Evolutionary conservation across 768 basidiomycete genomes (phyloP), one percentile per base, ranked within the genome.

Genomic region (Psilocybe azurescens): DNA sequence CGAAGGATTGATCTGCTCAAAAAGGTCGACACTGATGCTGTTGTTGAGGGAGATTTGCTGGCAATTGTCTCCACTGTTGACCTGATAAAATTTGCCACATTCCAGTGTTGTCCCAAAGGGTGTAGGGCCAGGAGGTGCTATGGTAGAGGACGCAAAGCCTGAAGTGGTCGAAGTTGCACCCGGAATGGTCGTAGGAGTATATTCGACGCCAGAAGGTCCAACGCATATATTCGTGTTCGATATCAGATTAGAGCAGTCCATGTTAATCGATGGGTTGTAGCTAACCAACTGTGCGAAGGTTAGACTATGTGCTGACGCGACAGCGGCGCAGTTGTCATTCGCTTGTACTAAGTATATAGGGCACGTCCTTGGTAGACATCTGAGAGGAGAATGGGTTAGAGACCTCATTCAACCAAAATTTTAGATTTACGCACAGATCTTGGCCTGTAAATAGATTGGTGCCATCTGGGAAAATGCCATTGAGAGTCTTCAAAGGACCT

Each of bases 321-420:
- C 48, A 50, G 48, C 28, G 28, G 48, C 48, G 9, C 48, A 50
- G 48, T 50, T 50, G 48, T 50, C 48, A 29, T 50, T 50, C 8
- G 48, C 18, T 18, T 50, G 48, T 50, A 50, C 48, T 9, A 50
- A 18, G 20, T 50, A 50, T n/a, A 50, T 50, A 29, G 48, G 48
- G 20, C 48, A 50, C 48, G 48, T 50, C 48, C 48, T 50, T 18
- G 48, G 48, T 29, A 50, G 48, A 29, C 48, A 50, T 18, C 48
- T 50, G 4, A 38, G 36, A 5, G 13, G 36, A 38, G 13, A 38
- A 38, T 38, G 36, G n/a, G n/a, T n/a, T n/a, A n/a, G n/a, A n/a
- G n/a, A n/a, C n/a, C n/a, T n/a, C n/a, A n/a, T n/a, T n/a, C n/a
- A n/a, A n/a, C n/a, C n/a, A n/a, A n/a, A 38, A 38, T 38, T 38